phyloP scores from a whole-genome alignment of 305 asterid species.

The Striga hermonthica region DNA sequence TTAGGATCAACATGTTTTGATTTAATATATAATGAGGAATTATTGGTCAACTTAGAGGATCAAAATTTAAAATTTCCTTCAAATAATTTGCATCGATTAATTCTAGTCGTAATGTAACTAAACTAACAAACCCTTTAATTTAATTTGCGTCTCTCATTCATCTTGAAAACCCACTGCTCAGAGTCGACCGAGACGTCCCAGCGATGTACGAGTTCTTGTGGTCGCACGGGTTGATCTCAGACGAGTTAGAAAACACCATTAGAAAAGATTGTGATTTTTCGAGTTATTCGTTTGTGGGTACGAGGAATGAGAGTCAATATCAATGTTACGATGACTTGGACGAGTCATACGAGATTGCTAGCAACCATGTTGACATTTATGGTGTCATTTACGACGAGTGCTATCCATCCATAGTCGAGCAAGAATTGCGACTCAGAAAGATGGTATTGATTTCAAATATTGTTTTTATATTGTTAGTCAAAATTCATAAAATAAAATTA shows the following conservation, averaged over 20 bases:
- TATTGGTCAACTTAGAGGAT: too few species aligned
- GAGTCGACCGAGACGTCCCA: conserved; percentile 76
- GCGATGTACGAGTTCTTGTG: conserved; percentile 77
- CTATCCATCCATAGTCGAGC: conserved; percentile 89
- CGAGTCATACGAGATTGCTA: conserved; percentile 56
- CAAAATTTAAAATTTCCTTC: too few species aligned
- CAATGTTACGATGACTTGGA: conserved; percentile 56
- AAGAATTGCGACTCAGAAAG: conserved; percentile 70
- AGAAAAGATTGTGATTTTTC: conserved; percentile 75
- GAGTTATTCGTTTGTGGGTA: conserved; percentile 57
- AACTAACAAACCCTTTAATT: too few species aligned
- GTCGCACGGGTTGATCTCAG: conserved; percentile 99
- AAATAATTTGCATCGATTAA: background rate
- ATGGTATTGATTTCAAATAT: conserved; percentile 45
- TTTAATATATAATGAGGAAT: background rate
- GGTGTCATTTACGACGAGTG: conserved; percentile 89
- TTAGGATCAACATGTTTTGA: background rate
- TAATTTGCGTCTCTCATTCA: conserved; percentile 29
- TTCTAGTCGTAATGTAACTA: background rate
- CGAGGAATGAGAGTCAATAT: conserved; percentile 55
- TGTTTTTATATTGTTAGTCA: too few species aligned
- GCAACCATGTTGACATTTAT: conserved; percentile 58
- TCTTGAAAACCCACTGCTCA: conserved; percentile 93
- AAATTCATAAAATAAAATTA: too few species aligned
- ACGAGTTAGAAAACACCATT: conserved; percentile 66